phyloP scores from a whole-genome alignment of 768 basidiomycete species.

The Russula ochroleuca region DNA sequence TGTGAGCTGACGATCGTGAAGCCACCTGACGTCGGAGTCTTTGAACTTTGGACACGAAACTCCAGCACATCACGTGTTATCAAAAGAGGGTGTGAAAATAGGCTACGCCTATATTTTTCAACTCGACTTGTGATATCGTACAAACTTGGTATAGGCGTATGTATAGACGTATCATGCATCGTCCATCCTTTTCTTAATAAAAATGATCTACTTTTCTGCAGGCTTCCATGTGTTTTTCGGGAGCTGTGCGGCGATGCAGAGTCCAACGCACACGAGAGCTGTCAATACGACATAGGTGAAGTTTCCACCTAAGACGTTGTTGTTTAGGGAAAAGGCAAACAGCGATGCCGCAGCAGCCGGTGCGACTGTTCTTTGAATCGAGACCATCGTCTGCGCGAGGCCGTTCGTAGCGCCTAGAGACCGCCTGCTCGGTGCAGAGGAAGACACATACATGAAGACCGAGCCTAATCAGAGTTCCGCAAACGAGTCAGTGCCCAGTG shows the following conservation, averaged over 20 bases:
- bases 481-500: neutral
- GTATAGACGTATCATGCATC: neutral
- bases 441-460: constrained; percentile 64
- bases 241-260: constrained; percentile 18
- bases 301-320: constrained; percentile 48
- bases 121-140: neutral
- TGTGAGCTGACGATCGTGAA: no score
- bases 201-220: neutral
- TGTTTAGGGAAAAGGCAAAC: constrained; percentile 56
- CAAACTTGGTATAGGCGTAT: neutral
- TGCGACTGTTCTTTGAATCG: constrained; percentile 44
- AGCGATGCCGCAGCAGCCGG: constrained; percentile 57
- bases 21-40: no score
- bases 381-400: constrained; percentile 38
- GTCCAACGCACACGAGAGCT: neutral
- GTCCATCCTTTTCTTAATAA: neutral
- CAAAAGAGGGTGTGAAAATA: neutral
- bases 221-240: constrained; percentile 17
- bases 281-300: constrained; percentile 16
- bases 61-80: neutral
- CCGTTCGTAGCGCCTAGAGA: constrained; percentile 70
- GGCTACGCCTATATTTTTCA: constrained; percentile 4
- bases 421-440: constrained; percentile 58
- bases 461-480: constrained; percentile 46
- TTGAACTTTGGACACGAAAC: no score